Base-by-base conservation (phyloP, 179 eudicot genomes). In the Sideroxylon spinosum region DNA sequence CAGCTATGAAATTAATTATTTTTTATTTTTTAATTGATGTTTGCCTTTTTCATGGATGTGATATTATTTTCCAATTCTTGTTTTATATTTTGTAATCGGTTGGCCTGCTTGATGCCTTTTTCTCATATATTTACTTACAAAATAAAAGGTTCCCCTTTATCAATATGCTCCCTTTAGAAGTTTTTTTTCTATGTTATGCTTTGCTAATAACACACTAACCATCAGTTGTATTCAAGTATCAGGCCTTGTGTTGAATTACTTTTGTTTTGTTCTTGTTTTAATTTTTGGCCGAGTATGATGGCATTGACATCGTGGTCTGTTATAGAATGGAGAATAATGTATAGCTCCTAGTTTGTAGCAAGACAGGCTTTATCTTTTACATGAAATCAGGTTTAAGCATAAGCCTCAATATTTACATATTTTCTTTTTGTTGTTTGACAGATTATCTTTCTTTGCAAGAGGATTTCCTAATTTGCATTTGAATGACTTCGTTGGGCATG, bases 401-500 rank as follows among this genome's bases (percentile, higher is more conserved):
- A 37, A 37, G 44, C 44, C 44, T 37, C 5, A 37, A 75, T 46
- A 7, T 26, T 59, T 9, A 57, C 7, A 3, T 55, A 11, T 37
- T 37, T 37, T 74, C 8, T 70, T 76, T 69, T 19, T 28, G 6
- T 49, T 64, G 22, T 57, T 44, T 52, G 44, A 37, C 44, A 37
- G 44, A 6, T 37, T 37, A 1, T 37, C 44, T 37, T 37, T 37
- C 44, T 37, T 37, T 37, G 44, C 5, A 3, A 59, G 9, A 23
- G 32, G 12, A 67, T 80, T 80, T 50, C 12, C 4, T 37, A 57
- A 52, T 75, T 26, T 57, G n/a, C 62, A 11, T 60, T 71, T 44
- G 63, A 56, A 86, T 86, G 89, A 88, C 88, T 74, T 79, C 88
- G 60, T 64, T 88, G 84, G 88, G 86, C 78, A 79, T 86, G 83